These are phyloP conservation scores for Colletotrichum trifolii DNA, from an alignment of 2,329 filamentous ascomycete species.

Conservation along the genomic window DNA sequence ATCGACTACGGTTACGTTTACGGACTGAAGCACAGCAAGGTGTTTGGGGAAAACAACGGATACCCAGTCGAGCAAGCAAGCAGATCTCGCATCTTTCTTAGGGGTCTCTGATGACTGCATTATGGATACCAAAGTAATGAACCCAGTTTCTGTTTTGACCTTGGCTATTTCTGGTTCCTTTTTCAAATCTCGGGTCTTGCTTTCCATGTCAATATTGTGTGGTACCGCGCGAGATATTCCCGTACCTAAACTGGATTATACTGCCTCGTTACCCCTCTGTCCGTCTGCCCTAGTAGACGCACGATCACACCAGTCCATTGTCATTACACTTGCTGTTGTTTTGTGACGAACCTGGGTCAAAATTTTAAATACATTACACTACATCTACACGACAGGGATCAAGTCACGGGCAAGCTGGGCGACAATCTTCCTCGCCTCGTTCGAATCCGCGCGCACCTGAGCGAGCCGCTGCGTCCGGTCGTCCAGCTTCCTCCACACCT, in stretches of 20 bases:
- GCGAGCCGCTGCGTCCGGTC: neutral
- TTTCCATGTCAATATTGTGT: neutral
- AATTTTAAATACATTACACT: too few species aligned
- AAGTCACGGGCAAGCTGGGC: neutral
- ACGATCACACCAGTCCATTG: too few species aligned
- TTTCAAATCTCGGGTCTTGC: neutral
- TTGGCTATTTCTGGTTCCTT: neutral
- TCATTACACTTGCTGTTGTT: too few species aligned
- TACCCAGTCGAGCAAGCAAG: constrained; percentile 30
- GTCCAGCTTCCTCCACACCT: constrained; percentile 43
- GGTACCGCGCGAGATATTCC: too few species aligned
- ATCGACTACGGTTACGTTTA: constrained; percentile 30
- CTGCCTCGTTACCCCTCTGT: too few species aligned
- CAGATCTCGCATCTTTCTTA: constrained; percentile 32
- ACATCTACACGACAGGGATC: too few species aligned
- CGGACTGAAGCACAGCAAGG: constrained; percentile 35
- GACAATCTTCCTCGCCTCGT: neutral
- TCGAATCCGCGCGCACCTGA: too few species aligned
- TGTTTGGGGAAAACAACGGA: constrained; percentile 33
- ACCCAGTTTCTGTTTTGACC: constrained; percentile 19
- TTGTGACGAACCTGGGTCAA: too few species aligned
- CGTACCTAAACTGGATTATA: too few species aligned
- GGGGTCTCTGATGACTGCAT: constrained; percentile 24
- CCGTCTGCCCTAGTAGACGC: too few species aligned
- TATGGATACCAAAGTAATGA: constrained; percentile 27